phyloP scores from a whole-genome alignment of 1,284 basidiomycete genomes.

The Hypsizygus ulmarius region DNA sequence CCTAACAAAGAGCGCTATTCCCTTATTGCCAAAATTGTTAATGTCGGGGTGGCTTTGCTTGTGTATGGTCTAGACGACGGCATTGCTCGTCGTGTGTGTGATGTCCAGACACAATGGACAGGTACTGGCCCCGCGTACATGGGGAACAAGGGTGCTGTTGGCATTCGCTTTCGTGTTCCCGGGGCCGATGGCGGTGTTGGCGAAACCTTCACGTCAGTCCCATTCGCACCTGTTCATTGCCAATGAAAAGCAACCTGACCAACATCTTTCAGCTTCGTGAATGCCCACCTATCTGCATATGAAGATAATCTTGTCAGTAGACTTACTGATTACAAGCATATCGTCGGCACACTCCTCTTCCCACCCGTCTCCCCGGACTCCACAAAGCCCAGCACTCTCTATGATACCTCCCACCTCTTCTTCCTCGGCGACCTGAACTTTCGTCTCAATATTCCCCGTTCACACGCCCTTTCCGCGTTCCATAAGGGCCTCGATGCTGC shows the following conservation, averaged over 20 bases:
- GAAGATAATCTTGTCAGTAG: conserved; percentile 70
- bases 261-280: conserved; percentile 73
- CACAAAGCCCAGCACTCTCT: conserved; percentile 56
- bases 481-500: conserved; percentile 33
- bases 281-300: conserved; percentile 89
- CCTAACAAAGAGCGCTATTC: conserved; percentile 68
- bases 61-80: conserved; percentile 78
- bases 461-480: conserved; percentile 40
- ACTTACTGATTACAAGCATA: conserved; percentile 79
- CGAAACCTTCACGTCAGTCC: conserved; percentile 79
- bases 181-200: conserved; percentile 54
- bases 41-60: conserved; percentile 77
- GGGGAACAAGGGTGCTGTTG: conserved; percentile 97
- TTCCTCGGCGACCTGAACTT: conserved; percentile 92
- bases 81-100: conserved; percentile 55
- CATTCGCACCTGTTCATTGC: conserved; percentile 8
- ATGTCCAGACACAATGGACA: conserved; percentile 76
- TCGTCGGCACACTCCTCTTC: conserved; percentile 84
- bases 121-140: conserved; percentile 75
- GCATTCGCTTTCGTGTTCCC: conserved; percentile 76
- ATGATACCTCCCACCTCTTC: conserved; percentile 82
- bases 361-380: conserved; percentile 46
- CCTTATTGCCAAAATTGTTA: conserved; percentile 70
- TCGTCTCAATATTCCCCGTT: conserved; percentile 61
- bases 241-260: conserved; percentile 6